Evolutionary conservation across 257 asterid species (phyloP).

Genomic region (Oldenlandia corymbosa): DNA sequence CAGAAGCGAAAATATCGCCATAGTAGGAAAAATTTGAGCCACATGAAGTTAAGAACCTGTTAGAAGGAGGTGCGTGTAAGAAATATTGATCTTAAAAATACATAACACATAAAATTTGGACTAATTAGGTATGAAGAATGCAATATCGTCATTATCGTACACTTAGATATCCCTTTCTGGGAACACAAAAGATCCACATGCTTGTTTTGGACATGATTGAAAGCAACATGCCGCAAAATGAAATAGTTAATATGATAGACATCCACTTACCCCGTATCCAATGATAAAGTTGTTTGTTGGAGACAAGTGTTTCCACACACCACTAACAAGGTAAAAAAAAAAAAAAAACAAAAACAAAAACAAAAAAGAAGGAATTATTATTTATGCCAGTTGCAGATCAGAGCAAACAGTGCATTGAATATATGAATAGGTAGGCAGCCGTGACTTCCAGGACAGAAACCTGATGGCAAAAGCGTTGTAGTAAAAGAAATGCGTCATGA

Average conservation of each 20-base stretch:
- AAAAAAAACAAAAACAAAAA: too few relatives aligned
- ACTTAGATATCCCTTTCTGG: neutral
- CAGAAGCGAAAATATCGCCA: slow-evolving; percentile 96
- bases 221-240: slow-evolving; percentile 3
- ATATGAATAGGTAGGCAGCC: too few relatives aligned
- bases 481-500: slow-evolving; percentile 77
- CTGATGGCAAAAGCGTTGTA: slow-evolving; percentile 90
- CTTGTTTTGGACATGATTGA: neutral
- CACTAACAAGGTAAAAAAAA: slow-evolving; percentile 43
- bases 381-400: too few relatives aligned
- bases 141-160: neutral
- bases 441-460: slow-evolving; percentile 39
- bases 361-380: too few relatives aligned
- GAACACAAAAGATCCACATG: neutral
- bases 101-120: neutral
- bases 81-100: neutral
- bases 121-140: slow-evolving; percentile 1
- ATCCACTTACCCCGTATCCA: slow-evolving; percentile 85
- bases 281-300: slow-evolving; percentile 81
- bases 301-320: slow-evolving; percentile 79
- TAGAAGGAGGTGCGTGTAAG: slow-evolving; percentile 3
- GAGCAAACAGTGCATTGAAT: too few relatives aligned
- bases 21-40: slow-evolving; percentile 91
- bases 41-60: slow-evolving; percentile 94
- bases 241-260: slow-evolving; percentile 8